phyloP scores from a whole-genome alignment of 2,329 filamentous ascomycete genomes.

The Aspergillus calidoustus region DNA sequence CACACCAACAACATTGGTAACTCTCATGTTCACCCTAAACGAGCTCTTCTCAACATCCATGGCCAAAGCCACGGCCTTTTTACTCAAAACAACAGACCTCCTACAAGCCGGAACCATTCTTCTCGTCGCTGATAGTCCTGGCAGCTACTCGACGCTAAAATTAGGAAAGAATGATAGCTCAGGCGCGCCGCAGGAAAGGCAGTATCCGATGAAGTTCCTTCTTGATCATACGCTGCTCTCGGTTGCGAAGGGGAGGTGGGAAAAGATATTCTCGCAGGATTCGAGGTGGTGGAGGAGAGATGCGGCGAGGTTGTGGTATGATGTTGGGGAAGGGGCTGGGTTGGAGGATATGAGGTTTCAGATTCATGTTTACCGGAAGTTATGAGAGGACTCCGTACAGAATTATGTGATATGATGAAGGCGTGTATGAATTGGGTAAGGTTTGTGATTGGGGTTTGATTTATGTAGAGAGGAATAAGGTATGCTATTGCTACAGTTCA shows the following conservation, averaged over 20 bases:
- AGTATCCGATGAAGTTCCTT: constrained; percentile 93
- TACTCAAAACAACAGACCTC: constrained; percentile 68
- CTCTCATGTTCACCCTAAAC: constrained; percentile 91
- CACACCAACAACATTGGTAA: constrained; percentile 61
- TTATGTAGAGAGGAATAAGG: constrained; percentile 29
- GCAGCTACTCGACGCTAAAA: constrained; percentile 84
- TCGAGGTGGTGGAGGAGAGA: constrained; percentile 83
- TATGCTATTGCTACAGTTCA: constrained; percentile 34
- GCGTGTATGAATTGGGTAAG: not conserved
- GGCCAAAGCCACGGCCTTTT: constrained; percentile 74
- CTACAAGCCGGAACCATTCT: constrained; percentile 67
- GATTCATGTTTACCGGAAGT: constrained; percentile 74
- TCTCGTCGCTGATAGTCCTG: constrained; percentile 89
- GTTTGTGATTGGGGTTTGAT: not conserved
- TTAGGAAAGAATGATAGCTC: constrained; percentile 58
- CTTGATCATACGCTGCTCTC: constrained; percentile 77
- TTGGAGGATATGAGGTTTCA: constrained; percentile 97
- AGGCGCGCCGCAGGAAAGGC: constrained; percentile 47
- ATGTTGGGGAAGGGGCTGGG: constrained; percentile 83
- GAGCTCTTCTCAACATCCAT: constrained; percentile 85
- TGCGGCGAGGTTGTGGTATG: constrained; percentile 68
- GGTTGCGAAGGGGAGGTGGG: constrained; percentile 63
- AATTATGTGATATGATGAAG: constrained; percentile 5
- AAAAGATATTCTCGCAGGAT: constrained; percentile 74
- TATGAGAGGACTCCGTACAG: constrained; percentile 17